Evolutionary conservation across 2,329 filamentous ascomycete species (phyloP).

Genomic region (Thielaviopsis euricoi): DNA sequence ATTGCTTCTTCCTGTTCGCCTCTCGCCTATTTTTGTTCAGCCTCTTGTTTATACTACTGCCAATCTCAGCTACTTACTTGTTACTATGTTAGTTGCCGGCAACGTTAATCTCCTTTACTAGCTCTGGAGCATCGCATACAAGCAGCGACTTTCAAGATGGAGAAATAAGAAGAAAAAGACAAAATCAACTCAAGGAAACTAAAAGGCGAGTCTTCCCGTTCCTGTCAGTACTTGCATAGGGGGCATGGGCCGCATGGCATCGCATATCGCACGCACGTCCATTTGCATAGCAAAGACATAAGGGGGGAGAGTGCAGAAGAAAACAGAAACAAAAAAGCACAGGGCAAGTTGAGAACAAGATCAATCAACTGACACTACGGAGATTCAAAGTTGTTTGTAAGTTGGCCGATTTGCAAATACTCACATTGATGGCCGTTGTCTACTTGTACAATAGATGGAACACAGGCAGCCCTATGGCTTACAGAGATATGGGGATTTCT

Average conservation of each 20-base stretch:
- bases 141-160: neutral
- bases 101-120: neutral
- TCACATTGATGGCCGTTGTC: neutral
- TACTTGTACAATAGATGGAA: neutral
- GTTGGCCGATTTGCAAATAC: neutral
- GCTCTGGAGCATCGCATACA: neutral
- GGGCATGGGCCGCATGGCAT: neutral
- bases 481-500: neutral
- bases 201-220: neutral
- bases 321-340: neutral
- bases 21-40: neutral
- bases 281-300: neutral
- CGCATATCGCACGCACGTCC: neutral
- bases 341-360: neutral
- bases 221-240: neutral
- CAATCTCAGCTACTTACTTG: neutral
- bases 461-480: neutral
- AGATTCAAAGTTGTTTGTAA: neutral
- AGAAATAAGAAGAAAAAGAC: neutral
- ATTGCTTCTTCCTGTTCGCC: neutral
- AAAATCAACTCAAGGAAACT: no score
- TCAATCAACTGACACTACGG: neutral
- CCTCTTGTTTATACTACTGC: neutral
- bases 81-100: neutral
- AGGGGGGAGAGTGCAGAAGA: neutral